Base-by-base conservation (phyloP, 495 filamentous ascomycete genomes). In the Penicillium egyptiacum region DNA sequence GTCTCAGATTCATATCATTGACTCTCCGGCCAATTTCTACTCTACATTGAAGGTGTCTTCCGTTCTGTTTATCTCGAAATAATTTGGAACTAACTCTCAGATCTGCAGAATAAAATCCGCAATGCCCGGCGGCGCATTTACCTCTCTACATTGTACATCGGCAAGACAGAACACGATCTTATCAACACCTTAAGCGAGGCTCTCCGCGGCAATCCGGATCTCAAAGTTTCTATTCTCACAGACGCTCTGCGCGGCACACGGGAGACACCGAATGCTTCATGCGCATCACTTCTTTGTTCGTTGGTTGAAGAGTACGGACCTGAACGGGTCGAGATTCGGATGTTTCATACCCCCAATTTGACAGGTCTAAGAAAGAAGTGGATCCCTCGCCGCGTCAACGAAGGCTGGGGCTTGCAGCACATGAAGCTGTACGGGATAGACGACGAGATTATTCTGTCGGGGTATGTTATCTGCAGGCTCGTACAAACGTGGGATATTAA, bases 401-500 rank as follows among this genome's bases (percentile, higher is more conserved):
- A 99, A 70, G 94, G 94, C 35, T 99, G 94, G 93, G 94, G 94
- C 14, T 74, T 99, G 42, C 94, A 99, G 67, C 94, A 99, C 67
- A 99, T 99, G 91, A 99, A 99, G 79, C 81, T 99, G 0, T 99
- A 99, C 62, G 94, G 95, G 1, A 73, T 96, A 41, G 94, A 99
- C 58, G 92, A 98, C 64, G 93, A 97, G 70, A 86, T 99, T 48
- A 94, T 99, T 35, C 81, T 99, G 26, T 96, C 92, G 2, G 94
- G 94, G 85, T 90, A 79, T 37, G 77, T 26, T 19, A 14, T 28
- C 22, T 47, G 5, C 7, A 16, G 16, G 3, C 20, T 37, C 2
- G 14, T 12, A 8, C 19, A 19, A 17, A 19, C 8, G 43, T 22
- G 52, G 44, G 26, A 25, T 26, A 47, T 22, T 45, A 7, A 37